Evolutionary conservation across 306 rosid species (phyloP).

Genomic region (Psophocarpus tetragonolobus): DNA sequence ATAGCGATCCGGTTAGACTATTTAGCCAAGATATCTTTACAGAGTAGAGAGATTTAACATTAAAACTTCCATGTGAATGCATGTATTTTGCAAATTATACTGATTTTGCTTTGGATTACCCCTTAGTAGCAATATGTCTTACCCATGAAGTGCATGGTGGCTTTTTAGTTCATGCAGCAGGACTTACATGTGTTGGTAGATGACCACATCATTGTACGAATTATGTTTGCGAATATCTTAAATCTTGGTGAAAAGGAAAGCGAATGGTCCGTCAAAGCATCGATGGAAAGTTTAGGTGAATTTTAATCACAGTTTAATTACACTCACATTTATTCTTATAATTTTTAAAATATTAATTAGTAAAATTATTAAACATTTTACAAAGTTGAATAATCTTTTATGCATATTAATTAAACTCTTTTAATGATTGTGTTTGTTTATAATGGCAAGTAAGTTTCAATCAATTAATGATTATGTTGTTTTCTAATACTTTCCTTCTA

Average conservation of each 20-base stretch:
- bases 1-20: background rate
- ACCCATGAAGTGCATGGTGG: background rate
- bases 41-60: background rate
- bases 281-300: slow-evolving; percentile 55
- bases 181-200: slow-evolving; percentile 72
- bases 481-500: too few relatives aligned
- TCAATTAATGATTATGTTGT: too few relatives aligned
- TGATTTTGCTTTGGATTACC: background rate
- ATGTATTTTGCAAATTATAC: background rate
- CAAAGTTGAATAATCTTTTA: too few relatives aligned
- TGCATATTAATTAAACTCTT: too few relatives aligned
- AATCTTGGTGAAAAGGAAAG: slow-evolving; percentile 27
- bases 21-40: background rate
- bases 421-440: too few relatives aligned
- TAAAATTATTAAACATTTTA: too few relatives aligned
- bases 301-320: too few relatives aligned
- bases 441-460: too few relatives aligned
- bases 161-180: background rate
- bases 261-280: background rate
- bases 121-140: background rate
- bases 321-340: too few relatives aligned
- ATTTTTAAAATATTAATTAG: too few relatives aligned
- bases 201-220: slow-evolving; percentile 61
- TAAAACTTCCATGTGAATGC: background rate
- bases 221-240: slow-evolving; percentile 64